Evolutionary conservation across 139 green algal species (phyloP).

Genomic region (Marvania coccoides): DNA sequence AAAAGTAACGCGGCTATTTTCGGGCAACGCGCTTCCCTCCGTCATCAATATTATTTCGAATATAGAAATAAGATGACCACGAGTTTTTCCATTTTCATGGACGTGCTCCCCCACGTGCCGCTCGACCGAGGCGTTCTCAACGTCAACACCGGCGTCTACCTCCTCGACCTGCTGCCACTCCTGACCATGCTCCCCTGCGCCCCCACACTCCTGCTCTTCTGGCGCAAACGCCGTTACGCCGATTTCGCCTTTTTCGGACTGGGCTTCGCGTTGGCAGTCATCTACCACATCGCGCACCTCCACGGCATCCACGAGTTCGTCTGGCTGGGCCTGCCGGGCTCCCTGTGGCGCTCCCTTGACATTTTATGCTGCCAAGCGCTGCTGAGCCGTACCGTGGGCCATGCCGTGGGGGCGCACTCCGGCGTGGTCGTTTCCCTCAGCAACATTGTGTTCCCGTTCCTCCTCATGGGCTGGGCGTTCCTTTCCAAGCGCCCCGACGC

Average conservation of each 20-base stretch:
- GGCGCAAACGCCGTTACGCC: not conserved
- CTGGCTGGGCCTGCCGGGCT: constrained; percentile 7
- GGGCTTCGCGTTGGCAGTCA: constrained; percentile 4
- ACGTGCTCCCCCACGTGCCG: not conserved
- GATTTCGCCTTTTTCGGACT: constrained; percentile 7
- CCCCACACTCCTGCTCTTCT: constrained; percentile 8
- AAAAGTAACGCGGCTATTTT: too few relatives aligned
- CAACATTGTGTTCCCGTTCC: not conserved
- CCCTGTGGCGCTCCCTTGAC: constrained; percentile 20
- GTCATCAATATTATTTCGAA: too few relatives aligned
- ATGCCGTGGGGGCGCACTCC: constrained; percentile 5
- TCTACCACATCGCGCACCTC: not conserved
- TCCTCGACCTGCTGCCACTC: constrained; percentile 8
- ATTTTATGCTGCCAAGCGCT: constrained; percentile 18
- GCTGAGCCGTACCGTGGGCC: constrained; percentile 18
- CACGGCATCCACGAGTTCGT: constrained; percentile 4
- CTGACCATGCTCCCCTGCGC: not conserved
- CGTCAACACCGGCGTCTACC: constrained; percentile 5
- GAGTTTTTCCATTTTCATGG: too few relatives aligned
- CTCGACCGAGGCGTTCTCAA: constrained; percentile 4
- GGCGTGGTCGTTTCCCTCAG: not conserved
- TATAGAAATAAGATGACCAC: too few relatives aligned
- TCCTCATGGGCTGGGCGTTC: not conserved
- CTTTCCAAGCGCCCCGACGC: not conserved
- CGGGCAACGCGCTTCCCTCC: too few relatives aligned